Conservation (phyloP, 2,329 filamentous ascomycete species). For the Fusarium coffeatum region DNA sequence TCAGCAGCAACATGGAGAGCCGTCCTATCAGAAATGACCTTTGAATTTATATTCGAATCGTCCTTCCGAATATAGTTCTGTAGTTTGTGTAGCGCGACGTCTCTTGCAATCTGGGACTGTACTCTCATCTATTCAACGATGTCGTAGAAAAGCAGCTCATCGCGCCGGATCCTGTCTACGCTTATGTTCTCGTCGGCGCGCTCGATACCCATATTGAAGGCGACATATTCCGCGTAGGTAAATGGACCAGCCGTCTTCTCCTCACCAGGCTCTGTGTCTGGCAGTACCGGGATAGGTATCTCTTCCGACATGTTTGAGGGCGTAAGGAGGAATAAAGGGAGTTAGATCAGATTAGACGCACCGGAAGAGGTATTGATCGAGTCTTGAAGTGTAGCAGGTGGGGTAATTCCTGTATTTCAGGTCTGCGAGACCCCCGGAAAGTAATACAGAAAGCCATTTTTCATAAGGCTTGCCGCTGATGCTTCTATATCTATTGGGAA, state of each 20-base stretch:
- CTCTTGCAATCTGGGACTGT: too few species aligned
- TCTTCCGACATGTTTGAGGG: neutral
- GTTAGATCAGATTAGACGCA: neutral
- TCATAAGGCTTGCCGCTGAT: neutral
- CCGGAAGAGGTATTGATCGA: neutral
- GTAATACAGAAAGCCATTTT: neutral
- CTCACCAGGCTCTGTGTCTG: neutral
- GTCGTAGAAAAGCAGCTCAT: neutral
- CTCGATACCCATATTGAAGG: neutral
- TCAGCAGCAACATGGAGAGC: too few species aligned
- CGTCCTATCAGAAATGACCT: too few species aligned
- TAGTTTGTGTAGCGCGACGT: too few species aligned
- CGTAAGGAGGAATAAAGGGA: neutral
- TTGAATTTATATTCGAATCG: too few species aligned
- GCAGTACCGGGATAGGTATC: rapidly evolving
- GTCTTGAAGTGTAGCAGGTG: neutral
- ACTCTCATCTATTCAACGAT: too few species aligned
- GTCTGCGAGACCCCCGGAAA: rapidly evolving
- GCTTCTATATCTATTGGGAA: neutral
- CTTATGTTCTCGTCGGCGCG: neutral
- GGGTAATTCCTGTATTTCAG: neutral
- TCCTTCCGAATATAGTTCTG: too few species aligned
- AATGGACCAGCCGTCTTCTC: neutral
- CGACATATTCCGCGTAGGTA: neutral
- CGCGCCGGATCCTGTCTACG: neutral